Conservation (phyloP, 306 rosid species). For the Echinosophora koreensis region DNA sequence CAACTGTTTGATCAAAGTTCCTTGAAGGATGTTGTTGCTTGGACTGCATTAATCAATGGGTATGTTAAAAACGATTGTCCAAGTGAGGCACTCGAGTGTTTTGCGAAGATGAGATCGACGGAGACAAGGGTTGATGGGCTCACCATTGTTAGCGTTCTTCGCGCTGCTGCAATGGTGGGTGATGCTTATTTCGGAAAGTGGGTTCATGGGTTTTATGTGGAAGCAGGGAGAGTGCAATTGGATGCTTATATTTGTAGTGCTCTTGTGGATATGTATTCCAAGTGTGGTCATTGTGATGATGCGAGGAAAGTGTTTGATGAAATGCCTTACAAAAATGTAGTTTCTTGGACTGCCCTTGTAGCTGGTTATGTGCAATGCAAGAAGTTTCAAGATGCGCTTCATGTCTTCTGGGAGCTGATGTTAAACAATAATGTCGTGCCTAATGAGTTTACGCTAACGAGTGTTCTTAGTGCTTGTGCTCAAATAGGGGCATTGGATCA, state of each 20-base stretch:
- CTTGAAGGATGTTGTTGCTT: constrained; percentile 43
- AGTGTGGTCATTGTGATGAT: constrained; percentile 47
- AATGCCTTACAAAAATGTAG: constrained; percentile 48
- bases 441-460: constrained; percentile 48
- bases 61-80: constrained; percentile 48
- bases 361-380: constrained; percentile 52
- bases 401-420: constrained; percentile 47
- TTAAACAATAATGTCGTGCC: constrained; percentile 38
- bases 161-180: constrained; percentile 47
- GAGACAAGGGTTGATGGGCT: constrained; percentile 44
- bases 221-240: constrained; percentile 47
- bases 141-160: constrained; percentile 46
- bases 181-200: constrained; percentile 52
- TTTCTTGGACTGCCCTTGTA: constrained; percentile 50
- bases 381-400: constrained; percentile 48
- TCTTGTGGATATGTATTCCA: constrained; percentile 55
- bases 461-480: constrained; percentile 55
- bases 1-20: constrained; percentile 50
- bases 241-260: constrained; percentile 53
- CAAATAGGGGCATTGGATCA: constrained; percentile 55
- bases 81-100: constrained; percentile 47
- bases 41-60: constrained; percentile 59
- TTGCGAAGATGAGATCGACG: constrained; percentile 47
- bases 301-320: constrained; percentile 51
- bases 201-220: constrained; percentile 58